These are phyloP conservation scores for Rubia occidens DNA, from an alignment of 305 asterid genomes.

Conservation along the genomic window DNA sequence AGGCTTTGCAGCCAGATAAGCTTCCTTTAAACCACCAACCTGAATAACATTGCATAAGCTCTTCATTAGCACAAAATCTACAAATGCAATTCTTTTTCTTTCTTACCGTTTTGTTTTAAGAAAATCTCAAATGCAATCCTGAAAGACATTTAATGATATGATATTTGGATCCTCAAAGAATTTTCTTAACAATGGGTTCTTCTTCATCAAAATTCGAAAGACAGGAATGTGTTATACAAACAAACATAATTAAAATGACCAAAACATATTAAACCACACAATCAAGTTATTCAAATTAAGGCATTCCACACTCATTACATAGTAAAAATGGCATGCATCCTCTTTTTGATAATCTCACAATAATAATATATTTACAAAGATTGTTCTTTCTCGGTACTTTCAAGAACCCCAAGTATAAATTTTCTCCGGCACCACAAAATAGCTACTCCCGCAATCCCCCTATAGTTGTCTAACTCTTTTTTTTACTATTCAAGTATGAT, in stretches of 20 bases:
- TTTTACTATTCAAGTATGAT: too few species aligned
- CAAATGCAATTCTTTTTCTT: neutral
- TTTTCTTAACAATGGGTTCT: neutral
- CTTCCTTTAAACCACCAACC: conserved; percentile 93
- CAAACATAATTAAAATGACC: neutral
- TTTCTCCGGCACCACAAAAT: neutral
- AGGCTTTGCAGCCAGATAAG: conserved; percentile 54
- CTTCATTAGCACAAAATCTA: conserved; percentile 14
- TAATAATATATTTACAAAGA: neutral
- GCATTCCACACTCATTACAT: neutral
- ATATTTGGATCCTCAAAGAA: neutral
- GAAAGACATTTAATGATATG: conserved; percentile 5
- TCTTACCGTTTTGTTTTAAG: too few species aligned
- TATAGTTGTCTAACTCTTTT: too few species aligned
- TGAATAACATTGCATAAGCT: conserved; percentile 24
- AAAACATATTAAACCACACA: conserved; percentile 2
- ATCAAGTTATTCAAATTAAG: neutral
- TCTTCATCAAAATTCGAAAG: too few species aligned
- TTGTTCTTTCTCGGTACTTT: neutral
- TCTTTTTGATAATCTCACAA: neutral
- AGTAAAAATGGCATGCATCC: neutral
- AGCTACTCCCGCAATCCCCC: neutral
- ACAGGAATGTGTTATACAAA: neutral
- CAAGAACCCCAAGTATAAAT: neutral
- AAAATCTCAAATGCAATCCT: neutral